A percentile compares a stretch with the other conserved stretches of the same genome.
phyloP scores from a whole-genome alignment of 176 grass and related monocot genomes.

The Cocos nucifera region DNA sequence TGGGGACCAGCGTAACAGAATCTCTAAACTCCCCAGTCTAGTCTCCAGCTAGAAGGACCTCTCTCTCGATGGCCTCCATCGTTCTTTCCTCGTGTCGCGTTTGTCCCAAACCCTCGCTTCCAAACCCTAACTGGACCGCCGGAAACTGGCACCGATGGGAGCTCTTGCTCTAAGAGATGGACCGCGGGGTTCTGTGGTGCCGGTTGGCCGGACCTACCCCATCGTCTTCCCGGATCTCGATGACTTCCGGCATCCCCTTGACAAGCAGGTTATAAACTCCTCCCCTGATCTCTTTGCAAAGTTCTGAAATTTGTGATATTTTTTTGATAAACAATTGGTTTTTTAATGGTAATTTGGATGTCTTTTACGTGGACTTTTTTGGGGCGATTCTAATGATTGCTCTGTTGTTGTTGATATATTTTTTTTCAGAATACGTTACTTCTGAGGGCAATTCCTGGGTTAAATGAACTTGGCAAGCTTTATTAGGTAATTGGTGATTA shows the following conservation, averaged over 20 bases:
- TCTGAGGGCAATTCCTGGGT: conserved; percentile 61
- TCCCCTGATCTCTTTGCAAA: not conserved
- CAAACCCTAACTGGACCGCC: not conserved
- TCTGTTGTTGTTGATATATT: conserved; percentile 9
- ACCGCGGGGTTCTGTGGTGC: not conserved
- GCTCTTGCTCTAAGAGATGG: not conserved
- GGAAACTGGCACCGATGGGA: not conserved
- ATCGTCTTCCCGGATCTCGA: conserved; percentile 39
- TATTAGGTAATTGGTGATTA: conserved; percentile 42
- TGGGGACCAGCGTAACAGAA: too few species aligned
- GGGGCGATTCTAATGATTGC: conserved; percentile 2
- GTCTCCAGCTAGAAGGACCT: not conserved
- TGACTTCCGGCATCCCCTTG: conserved; percentile 89
- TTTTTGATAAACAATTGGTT: too few species aligned
- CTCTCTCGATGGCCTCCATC: not conserved
- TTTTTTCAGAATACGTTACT: conserved; percentile 73
- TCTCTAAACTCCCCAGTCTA: too few species aligned
- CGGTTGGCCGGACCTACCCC: conserved; percentile 20
- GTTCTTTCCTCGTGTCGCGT: not conserved
- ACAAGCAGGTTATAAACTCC: conserved; percentile 49
- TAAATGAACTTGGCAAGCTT: conserved; percentile 82
- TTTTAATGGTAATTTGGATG: not conserved
- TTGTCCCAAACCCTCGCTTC: not conserved
- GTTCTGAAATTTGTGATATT: not conserved
- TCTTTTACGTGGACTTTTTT: not conserved